Base-by-base conservation (phyloP, 805 yeast genomes). In the Jamesozyma piceae region DNA sequence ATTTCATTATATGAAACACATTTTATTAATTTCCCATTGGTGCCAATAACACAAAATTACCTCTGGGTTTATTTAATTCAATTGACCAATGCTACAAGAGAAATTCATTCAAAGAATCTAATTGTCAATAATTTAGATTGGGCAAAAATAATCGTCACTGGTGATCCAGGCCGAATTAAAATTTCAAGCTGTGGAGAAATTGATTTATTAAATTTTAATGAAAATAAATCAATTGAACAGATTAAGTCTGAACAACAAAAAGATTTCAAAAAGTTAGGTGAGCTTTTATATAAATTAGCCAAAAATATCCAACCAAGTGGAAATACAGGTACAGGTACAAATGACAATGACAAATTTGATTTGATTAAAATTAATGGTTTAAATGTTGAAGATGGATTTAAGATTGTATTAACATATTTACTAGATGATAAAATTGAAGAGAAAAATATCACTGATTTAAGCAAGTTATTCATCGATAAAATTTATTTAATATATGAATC, bases 31-130 rank as follows among this genome's bases (percentile, higher is more conserved):
- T 53, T 53, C 44, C 61, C 58, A 10, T 38, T 50, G 15, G 49
- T 45, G 18, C 54, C 58, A 10, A 49, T 84, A 2, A 77, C 81
- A 0, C 88, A 81, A 55, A 74, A 76, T 8, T 56, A 75, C 10
- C 62, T 90, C 37, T 87, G 97, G 96, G 64, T 67, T 28, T 85
- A 87, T 52, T 61, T 83, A 41, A 72, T 80, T 15, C 97, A 92
- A 64, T 63, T 92, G 27, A 68, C 81, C 2, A 73, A 75, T 51
- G 96, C 89, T 0, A 55, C 86, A 20, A 63, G 69, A n/a, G 69
- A 74, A 4, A 71, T 82, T 13, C 97, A 90, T 65, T 66, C 69
- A 2, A 66, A 69, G n/a, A 76, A 75, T 0, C 64, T 90, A 40
- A 51, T 48, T 15, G 43, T 60, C 2, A 81, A 81, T 2, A 74